A percentile compares a stretch with the other conserved stretches of the same genome.
These are phyloP conservation scores for Skeletonema costatum DNA, from an alignment of 108 stramenopile species.

Conservation along the genomic window DNA sequence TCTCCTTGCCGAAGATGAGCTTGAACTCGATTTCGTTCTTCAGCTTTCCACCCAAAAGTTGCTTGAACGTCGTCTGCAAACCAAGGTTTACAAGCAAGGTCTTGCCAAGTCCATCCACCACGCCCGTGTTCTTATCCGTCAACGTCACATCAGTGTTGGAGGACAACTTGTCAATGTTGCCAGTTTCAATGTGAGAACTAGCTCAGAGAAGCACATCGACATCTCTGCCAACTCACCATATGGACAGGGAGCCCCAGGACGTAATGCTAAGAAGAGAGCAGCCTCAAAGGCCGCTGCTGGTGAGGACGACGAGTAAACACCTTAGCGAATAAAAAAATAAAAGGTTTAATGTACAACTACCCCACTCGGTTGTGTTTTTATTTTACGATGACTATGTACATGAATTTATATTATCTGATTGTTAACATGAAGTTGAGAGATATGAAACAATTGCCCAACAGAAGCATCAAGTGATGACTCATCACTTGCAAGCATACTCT, in stretches of 20 bases:
- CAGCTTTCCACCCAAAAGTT: slow-evolving; percentile 98
- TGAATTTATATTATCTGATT: too few relatives aligned
- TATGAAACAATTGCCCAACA: too few relatives aligned
- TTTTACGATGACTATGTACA: too few relatives aligned
- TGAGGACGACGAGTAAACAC: slow-evolving; percentile 84
- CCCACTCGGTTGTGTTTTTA: background rate
- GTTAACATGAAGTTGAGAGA: too few relatives aligned
- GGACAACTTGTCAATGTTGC: slow-evolving; percentile 98
- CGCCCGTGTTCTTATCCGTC: slow-evolving; percentile 98
- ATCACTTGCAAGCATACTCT: too few relatives aligned
- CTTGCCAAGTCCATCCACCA: slow-evolving; percentile 99
- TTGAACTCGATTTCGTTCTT: slow-evolving; percentile 96
- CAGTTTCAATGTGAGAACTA: slow-evolving; percentile 96
- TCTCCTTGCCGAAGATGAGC: slow-evolving; percentile 95
- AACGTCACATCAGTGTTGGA: slow-evolving; percentile 99
- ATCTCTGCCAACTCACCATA: slow-evolving; percentile 96
- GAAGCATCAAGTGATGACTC: too few relatives aligned
- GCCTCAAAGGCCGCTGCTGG: slow-evolving; percentile 93
- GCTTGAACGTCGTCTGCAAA: slow-evolving; percentile 97
- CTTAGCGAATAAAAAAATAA: slow-evolving; percentile 16
- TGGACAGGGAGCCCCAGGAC: slow-evolving; percentile 97
- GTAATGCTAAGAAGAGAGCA: slow-evolving; percentile 95
- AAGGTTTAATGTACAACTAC: slow-evolving; percentile 6
- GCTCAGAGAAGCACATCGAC: slow-evolving; percentile 99
- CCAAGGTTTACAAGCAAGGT: slow-evolving; percentile 98